Conservation (phyloP, 805 yeast genomes). For the Ogataea saltuana region DNA sequence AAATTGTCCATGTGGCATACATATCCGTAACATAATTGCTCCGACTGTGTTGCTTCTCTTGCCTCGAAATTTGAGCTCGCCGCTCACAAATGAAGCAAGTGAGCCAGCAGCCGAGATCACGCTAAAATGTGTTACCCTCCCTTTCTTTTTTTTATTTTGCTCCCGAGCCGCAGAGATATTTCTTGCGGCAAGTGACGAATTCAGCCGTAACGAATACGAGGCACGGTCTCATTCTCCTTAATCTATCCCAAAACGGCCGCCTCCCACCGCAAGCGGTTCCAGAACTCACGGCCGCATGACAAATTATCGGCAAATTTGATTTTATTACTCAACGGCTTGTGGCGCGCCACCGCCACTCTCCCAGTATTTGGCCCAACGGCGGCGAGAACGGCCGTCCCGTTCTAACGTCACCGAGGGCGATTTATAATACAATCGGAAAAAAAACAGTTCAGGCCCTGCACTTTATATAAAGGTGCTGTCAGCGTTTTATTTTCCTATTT, state of each 20-base stretch:
- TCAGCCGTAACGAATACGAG: conserved; percentile 10
- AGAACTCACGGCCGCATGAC: conserved; percentile 4
- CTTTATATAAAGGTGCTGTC: conserved; percentile 2
- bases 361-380: background rate
- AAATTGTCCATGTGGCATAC: too few species aligned
- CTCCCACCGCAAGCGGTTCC: background rate
- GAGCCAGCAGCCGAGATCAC: too few species aligned
- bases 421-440: conserved; percentile 8
- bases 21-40: too few species aligned
- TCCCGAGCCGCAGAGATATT: conserved; percentile 1
- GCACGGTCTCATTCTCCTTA: background rate
- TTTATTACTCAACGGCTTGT: background rate
- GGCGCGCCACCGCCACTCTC: conserved; percentile 1
- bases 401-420: conserved; percentile 4
- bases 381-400: background rate
- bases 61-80: too few species aligned
- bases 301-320: conserved; percentile 3
- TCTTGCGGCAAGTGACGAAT: background rate
- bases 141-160: background rate
- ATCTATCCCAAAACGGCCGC: background rate
- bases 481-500: background rate
- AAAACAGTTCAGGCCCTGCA: conserved; percentile 1
- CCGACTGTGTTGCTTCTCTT: too few species aligned
- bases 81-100: too few species aligned
- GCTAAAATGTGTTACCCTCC: background rate